Conservation (phyloP, 169 alveolate genomes). For the Cryptosporidium canis region DNA sequence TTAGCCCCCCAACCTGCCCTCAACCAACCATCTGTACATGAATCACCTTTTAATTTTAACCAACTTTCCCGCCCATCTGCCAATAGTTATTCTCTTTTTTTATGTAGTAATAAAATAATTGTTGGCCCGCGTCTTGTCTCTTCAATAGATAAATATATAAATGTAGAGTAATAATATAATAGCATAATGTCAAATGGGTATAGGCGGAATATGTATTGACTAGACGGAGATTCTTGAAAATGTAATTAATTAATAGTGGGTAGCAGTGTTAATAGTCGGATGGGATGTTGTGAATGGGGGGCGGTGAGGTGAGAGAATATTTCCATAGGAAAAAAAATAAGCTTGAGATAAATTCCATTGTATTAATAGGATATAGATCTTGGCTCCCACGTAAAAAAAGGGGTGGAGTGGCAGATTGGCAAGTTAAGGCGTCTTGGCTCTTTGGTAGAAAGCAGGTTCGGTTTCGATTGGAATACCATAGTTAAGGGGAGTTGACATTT, state of each 20-base stretch:
- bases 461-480: background rate
- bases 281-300: background rate
- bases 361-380: background rate
- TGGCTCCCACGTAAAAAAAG: background rate
- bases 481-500: background rate
- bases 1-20: too few species aligned
- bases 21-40: background rate
- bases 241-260: background rate
- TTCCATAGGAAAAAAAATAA: too few species aligned
- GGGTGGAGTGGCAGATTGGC: background rate
- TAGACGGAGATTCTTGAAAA: background rate
- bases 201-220: background rate
- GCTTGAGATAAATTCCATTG: background rate
- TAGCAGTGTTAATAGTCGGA: background rate
- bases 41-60: background rate
- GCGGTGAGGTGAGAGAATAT: background rate
- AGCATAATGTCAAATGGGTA: background rate
- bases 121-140: background rate
- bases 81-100: background rate
- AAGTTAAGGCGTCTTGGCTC: background rate
- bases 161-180: background rate
- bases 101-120: background rate
- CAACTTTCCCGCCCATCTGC: background rate
- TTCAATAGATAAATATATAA: background rate
- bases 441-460: background rate